Conservation (phyloP, 257 asterid genomes). For the Gentiana macrophylla region DNA sequence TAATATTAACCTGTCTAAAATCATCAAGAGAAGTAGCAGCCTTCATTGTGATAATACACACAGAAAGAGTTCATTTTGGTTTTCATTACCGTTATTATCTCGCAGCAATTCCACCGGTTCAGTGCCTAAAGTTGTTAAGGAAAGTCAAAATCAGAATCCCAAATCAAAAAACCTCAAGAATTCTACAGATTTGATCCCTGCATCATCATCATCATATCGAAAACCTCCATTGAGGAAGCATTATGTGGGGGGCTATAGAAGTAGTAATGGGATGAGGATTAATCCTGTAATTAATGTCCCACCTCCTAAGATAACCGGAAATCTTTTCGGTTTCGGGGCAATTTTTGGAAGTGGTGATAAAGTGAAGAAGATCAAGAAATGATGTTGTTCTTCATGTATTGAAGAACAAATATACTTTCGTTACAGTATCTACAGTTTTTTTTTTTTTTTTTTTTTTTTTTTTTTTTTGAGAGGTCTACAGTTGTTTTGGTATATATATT, state of each 20-base stretch:
- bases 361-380: constrained; percentile 28
- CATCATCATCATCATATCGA: constrained; percentile 22
- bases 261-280: constrained; percentile 23
- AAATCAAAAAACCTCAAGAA: constrained; percentile 12
- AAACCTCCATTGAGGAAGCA: constrained; percentile 38
- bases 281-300: constrained; percentile 32
- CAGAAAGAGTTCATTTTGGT: constrained; percentile 38
- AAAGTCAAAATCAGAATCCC: constrained; percentile 21
- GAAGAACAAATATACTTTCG: no score
- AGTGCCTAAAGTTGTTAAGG: constrained; percentile 12
- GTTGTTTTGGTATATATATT: no score
- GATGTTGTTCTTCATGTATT: neutral
- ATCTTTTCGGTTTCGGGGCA: constrained; percentile 38
- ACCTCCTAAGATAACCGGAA: constrained; percentile 30
- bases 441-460: no score
- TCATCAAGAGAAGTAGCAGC: constrained; percentile 35
- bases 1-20: constrained; percentile 26
- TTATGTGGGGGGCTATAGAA: constrained; percentile 13
- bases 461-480: no score
- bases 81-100: constrained; percentile 27
- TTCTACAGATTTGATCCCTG: constrained; percentile 3
- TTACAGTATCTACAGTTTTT: no score
- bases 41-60: constrained; percentile 30
- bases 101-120: constrained; percentile 47
- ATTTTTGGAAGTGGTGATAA: constrained; percentile 34